Percentiles rank a stretch among this genome's conserved stretches.
Evolutionary conservation across 2,329 filamentous ascomycete species (phyloP).

Genomic region (Calonectria hawksworthii): DNA sequence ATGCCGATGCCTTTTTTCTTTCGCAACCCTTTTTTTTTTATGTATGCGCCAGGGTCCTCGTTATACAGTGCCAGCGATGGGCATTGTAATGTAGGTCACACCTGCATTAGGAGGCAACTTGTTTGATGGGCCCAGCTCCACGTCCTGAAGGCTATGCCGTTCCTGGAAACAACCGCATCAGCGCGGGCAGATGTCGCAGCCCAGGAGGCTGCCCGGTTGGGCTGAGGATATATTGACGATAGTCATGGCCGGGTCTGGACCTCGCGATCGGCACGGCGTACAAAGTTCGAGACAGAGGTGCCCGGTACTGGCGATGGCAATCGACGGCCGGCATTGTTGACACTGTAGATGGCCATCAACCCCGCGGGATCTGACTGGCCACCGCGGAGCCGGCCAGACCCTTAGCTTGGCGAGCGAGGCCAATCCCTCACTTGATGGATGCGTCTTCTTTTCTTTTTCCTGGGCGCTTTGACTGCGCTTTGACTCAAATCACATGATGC

Average conservation of each 20-base stretch:
- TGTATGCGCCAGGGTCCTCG: not conserved
- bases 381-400: not conserved
- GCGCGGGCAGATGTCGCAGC: not conserved
- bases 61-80: not conserved
- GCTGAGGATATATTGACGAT: not conserved
- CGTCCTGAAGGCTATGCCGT: not conserved
- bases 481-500: conserved; percentile 2
- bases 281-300: not conserved
- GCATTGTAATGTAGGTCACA: not conserved
- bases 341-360: not conserved
- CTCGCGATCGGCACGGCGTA: not conserved
- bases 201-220: not conserved
- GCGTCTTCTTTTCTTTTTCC: conserved; percentile 2
- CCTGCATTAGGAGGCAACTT: not conserved
- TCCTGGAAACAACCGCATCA: not conserved
- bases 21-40: not conserved
- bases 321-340: not conserved
- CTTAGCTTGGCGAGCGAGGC: not conserved
- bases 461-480: not conserved
- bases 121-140: not conserved
- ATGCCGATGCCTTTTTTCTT: not conserved
- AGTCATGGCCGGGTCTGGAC: not conserved
- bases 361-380: not conserved
- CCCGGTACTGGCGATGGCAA: not conserved
- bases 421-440: not conserved